Base-by-base conservation (phyloP, 148 eudicot species). In the Fagopyrum tataricum region DNA sequence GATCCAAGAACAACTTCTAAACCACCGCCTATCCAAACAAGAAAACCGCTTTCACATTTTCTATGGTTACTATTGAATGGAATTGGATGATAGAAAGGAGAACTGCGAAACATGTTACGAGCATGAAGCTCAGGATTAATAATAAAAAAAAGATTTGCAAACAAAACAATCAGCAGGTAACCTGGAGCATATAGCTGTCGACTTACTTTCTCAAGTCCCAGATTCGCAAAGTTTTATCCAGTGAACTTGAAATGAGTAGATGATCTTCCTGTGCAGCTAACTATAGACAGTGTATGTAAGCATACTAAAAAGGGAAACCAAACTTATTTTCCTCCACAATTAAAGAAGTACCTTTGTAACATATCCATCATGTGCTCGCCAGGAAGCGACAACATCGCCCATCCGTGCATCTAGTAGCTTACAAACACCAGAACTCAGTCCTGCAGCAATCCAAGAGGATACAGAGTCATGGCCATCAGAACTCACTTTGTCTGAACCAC, bases 351-450 rank as follows among this genome's bases (percentile, higher is more conserved):
- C 98, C 93, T 91, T 90, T 5, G 97, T 95, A 59, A 95, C 87
- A 76, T 89, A 94, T 80, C 90, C 98, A 84, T 91, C 97, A 84
- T 94, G 98, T 68, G 96, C 98, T 78, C 89, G 87, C 98, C 98
- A 95, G 4, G 97, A 87, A 49, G 92, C 76, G 77, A 91, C 82
- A 67, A 91, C 83, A 82, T 86, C 82, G 74, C 98, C 98, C 82
- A 93, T 91, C 78, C 97, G 90, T 76, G 86, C 71, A 80, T 95
- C 98, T 77, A 91, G 85, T 78, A 95, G 81, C 81, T 81, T 86
- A 82, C 97, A 91, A 74, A 84, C 70, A 74, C 98, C 98, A 82
- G 93, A 91, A 83, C 98, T 88, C 72, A 82, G 81, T 78, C 93
- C 98, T 77, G 89, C 88, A 46, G 89, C 98, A 83, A 95, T 84